Percentiles rank a stretch among this genome's conserved stretches.
Evolutionary conservation across 2,329 filamentous ascomycete genomes (phyloP).

Genomic region (Apiospora phragmitis): DNA sequence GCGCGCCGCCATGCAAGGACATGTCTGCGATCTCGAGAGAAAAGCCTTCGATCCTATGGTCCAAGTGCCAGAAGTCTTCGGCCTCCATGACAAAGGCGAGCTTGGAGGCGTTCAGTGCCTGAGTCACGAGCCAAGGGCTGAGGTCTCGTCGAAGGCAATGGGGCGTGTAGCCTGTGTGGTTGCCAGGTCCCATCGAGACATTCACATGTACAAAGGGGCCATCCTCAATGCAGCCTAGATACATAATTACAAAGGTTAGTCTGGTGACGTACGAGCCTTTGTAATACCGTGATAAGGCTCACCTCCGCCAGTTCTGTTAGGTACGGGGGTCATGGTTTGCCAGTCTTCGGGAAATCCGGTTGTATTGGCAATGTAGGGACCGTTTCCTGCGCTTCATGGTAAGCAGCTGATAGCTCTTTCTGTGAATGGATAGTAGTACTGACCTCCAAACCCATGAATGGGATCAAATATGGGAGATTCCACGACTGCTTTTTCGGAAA

Average conservation of each 20-base stretch:
- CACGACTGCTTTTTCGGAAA: slow-evolving; percentile 21
- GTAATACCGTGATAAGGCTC: background rate
- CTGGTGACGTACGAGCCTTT: background rate
- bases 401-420: background rate
- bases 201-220: slow-evolving; percentile 31
- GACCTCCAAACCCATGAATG: slow-evolving; percentile 23
- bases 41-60: slow-evolving; percentile 28
- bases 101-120: slow-evolving; percentile 17
- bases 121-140: slow-evolving; percentile 22
- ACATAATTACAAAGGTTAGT: background rate
- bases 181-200: slow-evolving; percentile 31
- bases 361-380: slow-evolving; percentile 24
- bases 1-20: slow-evolving; percentile 29
- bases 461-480: slow-evolving; percentile 29
- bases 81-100: slow-evolving; percentile 20
- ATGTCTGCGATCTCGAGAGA: slow-evolving; percentile 20
- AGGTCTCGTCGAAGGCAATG: slow-evolving; percentile 35
- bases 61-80: slow-evolving; percentile 27
- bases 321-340: slow-evolving; percentile 16
- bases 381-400: slow-evolving; percentile 21
- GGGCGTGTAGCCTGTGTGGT: slow-evolving; percentile 27
- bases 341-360: slow-evolving; percentile 11
- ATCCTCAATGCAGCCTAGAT: slow-evolving; percentile 25
- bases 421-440: background rate
- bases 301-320: slow-evolving; percentile 27